These are phyloP conservation scores for Oryza meridionalis DNA, from an alignment of 176 grass and related monocot species.

Conservation along the genomic window DNA sequence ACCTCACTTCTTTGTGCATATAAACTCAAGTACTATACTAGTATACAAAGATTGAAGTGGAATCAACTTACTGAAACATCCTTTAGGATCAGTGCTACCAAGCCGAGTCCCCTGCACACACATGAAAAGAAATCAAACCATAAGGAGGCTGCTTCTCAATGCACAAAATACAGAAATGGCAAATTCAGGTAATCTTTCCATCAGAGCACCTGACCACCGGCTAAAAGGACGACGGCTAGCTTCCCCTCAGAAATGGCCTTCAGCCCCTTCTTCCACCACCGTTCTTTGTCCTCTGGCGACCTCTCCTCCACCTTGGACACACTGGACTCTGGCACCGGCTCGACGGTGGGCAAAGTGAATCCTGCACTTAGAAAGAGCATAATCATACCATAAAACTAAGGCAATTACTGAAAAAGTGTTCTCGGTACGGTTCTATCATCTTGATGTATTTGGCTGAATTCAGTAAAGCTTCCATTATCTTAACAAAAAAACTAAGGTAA, in stretches of 20 bases:
- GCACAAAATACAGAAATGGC: background rate
- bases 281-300: conserved; percentile 71
- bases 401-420: too few relatives aligned
- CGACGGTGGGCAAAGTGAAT: conserved; percentile 50
- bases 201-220: conserved; percentile 85
- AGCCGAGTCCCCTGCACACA: conserved; percentile 75
- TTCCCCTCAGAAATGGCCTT: conserved; percentile 96
- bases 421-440: too few relatives aligned
- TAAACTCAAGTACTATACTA: conserved; percentile 5
- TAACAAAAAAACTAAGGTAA: too few relatives aligned
- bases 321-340: conserved; percentile 85
- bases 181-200: conserved; percentile 15
- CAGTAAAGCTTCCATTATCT: too few relatives aligned
- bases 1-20: background rate
- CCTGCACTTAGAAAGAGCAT: conserved; percentile 48
- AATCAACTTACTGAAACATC: conserved; percentile 93
- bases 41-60: conserved; percentile 28
- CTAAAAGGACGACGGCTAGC: conserved; percentile 88
- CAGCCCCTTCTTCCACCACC: conserved; percentile 96
- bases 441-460: too few relatives aligned
- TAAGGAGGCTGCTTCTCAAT: background rate
- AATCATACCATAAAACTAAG: background rate
- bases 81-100: conserved; percentile 93
- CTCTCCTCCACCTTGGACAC: conserved; percentile 87
- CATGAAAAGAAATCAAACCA: conserved; percentile 32